A percentile compares a stretch with the other conserved stretches of the same genome.
Evolutionary conservation across 257 asterid genomes (phyloP).

Genomic region (Solanum acaule): DNA sequence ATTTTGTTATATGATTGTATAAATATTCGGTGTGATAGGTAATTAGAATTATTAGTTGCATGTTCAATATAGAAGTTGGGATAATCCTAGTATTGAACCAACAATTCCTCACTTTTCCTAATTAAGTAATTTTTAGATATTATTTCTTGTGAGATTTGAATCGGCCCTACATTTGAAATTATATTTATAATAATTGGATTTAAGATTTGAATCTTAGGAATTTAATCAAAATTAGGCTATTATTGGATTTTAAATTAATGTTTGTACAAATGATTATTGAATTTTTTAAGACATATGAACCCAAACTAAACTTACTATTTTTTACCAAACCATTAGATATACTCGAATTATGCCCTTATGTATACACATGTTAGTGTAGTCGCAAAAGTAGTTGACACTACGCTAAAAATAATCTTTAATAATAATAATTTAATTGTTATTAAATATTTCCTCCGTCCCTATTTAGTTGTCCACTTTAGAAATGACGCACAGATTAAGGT

Average conservation of each 20-base stretch:
- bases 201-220: background rate
- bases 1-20: background rate
- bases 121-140: background rate
- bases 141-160: background rate
- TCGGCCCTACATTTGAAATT: background rate
- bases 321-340: background rate
- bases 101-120: background rate
- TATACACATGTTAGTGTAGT: background rate
- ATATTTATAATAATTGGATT: background rate
- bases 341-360: background rate
- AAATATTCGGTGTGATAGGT: background rate
- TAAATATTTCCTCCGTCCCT: too few relatives aligned
- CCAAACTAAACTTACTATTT: background rate
- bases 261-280: background rate
- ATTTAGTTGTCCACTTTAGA: too few relatives aligned
- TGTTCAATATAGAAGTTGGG: background rate
- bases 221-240: background rate
- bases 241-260: background rate
- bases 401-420: too few relatives aligned
- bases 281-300: background rate
- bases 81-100: background rate
- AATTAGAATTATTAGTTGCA: background rate
- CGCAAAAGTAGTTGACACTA: background rate
- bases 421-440: too few relatives aligned
- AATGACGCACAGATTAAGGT: too few relatives aligned